Evolutionary conservation across 2,329 filamentous ascomycete species (phyloP).

Genomic region (Diplocarpon rosae): DNA sequence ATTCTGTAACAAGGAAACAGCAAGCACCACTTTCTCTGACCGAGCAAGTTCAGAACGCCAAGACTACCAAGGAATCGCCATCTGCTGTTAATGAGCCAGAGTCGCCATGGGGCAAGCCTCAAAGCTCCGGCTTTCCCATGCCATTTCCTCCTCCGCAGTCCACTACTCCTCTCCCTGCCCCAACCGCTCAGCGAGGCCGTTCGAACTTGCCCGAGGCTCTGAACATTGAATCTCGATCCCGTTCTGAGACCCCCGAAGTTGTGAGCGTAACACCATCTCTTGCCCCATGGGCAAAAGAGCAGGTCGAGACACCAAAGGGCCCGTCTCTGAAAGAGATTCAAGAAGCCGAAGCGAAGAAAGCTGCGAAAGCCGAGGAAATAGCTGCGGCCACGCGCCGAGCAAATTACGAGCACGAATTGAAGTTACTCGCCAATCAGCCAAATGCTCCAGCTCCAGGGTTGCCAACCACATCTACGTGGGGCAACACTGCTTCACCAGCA

Average conservation of each 20-base stretch:
- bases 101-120: constrained; percentile 46
- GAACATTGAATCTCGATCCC: constrained; percentile 53
- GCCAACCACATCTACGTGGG: constrained; percentile 80
- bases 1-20: constrained; percentile 14
- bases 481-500: constrained; percentile 29
- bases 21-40: constrained; percentile 58
- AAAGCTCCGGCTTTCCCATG: constrained; percentile 59
- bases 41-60: constrained; percentile 73
- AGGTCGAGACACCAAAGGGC: constrained; percentile 62
- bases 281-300: constrained; percentile 91
- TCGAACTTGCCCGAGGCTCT: constrained; percentile 74
- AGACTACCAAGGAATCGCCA: constrained; percentile 45
- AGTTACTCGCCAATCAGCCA: constrained; percentile 42
- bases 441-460: constrained; percentile 61
- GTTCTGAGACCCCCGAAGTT: constrained; percentile 63
- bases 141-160: constrained; percentile 60
- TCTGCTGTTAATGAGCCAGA: constrained; percentile 33
- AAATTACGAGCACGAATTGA: constrained; percentile 68
- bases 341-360: constrained; percentile 86
- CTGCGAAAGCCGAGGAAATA: constrained; percentile 75
- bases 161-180: constrained; percentile 74
- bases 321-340: constrained; percentile 95
- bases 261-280: constrained; percentile 52
- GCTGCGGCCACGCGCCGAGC: constrained; percentile 69
- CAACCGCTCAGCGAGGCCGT: constrained; percentile 72